A percentile compares a stretch with the other conserved stretches of the same genome.
Evolutionary conservation across 2,329 filamentous ascomycete species (phyloP).

Genomic region (Cladosporium sp.): DNA sequence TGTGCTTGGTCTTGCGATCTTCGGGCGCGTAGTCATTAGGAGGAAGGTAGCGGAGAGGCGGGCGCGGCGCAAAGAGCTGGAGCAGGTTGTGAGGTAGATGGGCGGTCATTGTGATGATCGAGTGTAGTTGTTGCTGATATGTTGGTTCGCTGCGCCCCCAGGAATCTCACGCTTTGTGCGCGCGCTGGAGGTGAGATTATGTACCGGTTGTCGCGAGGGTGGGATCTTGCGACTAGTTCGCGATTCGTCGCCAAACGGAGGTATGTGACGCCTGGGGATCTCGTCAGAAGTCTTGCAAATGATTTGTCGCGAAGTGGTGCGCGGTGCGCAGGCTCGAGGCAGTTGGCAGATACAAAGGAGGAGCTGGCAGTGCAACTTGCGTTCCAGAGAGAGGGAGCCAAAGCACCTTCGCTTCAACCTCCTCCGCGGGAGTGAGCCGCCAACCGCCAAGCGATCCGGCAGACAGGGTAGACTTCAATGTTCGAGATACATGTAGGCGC

Average conservation of each 20-base stretch:
- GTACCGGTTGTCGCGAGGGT: neutral
- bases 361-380: slow-evolving; percentile 6
- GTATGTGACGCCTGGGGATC: neutral
- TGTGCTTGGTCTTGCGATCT: slow-evolving; percentile 72
- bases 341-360: neutral
- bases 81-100: slow-evolving; percentile 91
- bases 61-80: slow-evolving; percentile 91
- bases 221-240: neutral
- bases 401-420: neutral
- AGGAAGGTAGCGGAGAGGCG: slow-evolving; percentile 84
- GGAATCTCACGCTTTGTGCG: neutral
- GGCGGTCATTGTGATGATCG: slow-evolving; percentile 72
- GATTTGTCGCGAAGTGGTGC: too few relatives aligned
- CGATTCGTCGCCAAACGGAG: neutral
- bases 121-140: neutral
- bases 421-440: slow-evolving; percentile 9
- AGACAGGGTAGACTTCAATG: slow-evolving; percentile 8
- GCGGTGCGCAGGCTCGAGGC: neutral
- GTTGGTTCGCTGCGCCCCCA: neutral
- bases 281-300: neutral
- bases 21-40: slow-evolving; percentile 81
- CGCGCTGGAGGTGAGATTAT: neutral
- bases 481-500: slow-evolving; percentile 2
- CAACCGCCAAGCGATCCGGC: neutral
- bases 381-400: neutral